These are phyloP conservation scores for Wickerhamiella nectarea DNA, from an alignment of 805 yeast genomes.

Conservation along the genomic window DNA sequence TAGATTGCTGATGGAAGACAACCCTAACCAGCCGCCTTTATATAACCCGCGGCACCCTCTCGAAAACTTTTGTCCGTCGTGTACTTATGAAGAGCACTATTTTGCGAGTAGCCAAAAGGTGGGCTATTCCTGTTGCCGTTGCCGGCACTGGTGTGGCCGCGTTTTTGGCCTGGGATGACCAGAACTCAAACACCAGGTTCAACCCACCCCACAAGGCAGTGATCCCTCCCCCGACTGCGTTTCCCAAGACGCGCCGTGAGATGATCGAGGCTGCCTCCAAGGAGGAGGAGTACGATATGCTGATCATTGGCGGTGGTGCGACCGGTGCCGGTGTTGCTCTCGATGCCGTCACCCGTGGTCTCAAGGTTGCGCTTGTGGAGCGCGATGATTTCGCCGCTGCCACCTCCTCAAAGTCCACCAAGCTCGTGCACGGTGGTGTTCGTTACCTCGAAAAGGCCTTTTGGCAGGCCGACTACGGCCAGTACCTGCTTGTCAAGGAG, in stretches of 20 bases:
- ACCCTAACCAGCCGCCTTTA: not conserved
- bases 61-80: not conserved
- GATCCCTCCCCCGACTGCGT: constrained; percentile 18
- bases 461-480: constrained; percentile 81
- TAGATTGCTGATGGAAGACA: not conserved
- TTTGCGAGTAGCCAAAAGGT: constrained; percentile 10
- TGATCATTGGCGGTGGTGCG: constrained; percentile 93
- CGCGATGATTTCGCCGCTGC: constrained; percentile 84
- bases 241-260: constrained; percentile 22
- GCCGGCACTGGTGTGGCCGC: constrained; percentile 15
- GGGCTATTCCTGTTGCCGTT: constrained; percentile 19
- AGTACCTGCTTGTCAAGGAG: constrained; percentile 75
- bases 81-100: not conserved
- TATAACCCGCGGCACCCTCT: not conserved
- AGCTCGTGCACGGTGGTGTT: constrained; percentile 97
- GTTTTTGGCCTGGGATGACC: constrained; percentile 20
- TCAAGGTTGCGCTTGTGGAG: constrained; percentile 77
- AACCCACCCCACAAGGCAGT: constrained; percentile 19
- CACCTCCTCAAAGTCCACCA: constrained; percentile 85
- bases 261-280: constrained; percentile 22
- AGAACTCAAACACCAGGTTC: constrained; percentile 16
- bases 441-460: constrained; percentile 90
- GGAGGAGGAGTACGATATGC: constrained; percentile 53
- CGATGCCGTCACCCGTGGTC: constrained; percentile 83
- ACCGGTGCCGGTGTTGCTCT: constrained; percentile 88